Conservation (phyloP, 371 early-diverging fungal species). For the Zopfochytrium polystomum region DNA sequence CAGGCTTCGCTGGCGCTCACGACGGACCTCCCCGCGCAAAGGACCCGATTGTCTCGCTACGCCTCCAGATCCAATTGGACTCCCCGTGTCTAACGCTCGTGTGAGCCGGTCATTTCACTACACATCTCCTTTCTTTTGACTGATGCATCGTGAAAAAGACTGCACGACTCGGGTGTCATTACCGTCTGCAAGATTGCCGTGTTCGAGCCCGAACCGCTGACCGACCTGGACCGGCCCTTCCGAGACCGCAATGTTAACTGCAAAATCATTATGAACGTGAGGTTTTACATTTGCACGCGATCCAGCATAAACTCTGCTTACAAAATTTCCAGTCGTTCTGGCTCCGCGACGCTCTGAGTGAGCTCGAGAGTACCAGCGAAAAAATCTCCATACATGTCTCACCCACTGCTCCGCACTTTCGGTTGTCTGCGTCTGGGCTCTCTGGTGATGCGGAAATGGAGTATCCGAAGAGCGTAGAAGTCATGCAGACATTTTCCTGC, state of each 20-base stretch:
- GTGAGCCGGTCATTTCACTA: no score
- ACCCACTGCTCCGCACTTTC: conserved; percentile 43
- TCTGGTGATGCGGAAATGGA: conserved; percentile 51
- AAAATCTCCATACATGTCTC: conserved; percentile 42
- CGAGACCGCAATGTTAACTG: conserved; percentile 25
- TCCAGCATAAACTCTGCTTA: neutral
- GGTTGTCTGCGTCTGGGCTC: conserved; percentile 41
- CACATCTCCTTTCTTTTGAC: no score
- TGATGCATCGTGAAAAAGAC: no score
- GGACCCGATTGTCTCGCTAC: no score
- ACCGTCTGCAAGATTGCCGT: conserved; percentile 49
- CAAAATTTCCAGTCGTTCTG: conserved; percentile 36
- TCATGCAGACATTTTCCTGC: conserved; percentile 48
- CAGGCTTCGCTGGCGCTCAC: no score
- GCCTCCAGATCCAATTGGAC: no score
- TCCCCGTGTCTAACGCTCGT: no score
- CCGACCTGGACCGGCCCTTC: conserved; percentile 38
- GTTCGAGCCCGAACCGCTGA: conserved; percentile 35
- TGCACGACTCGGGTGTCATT: no score
- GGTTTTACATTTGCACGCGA: neutral
- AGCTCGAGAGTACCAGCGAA: no score
- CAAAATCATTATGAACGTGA: conserved; percentile 47
- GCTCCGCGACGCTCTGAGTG: conserved; percentile 49
- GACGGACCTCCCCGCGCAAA: no score
- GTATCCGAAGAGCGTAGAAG: conserved; percentile 47